Percentiles rank a stretch among this genome's conserved stretches.
Evolutionary conservation across 805 yeast species (phyloP).

Genomic region (Tetrapisispora iriomotensis): DNA sequence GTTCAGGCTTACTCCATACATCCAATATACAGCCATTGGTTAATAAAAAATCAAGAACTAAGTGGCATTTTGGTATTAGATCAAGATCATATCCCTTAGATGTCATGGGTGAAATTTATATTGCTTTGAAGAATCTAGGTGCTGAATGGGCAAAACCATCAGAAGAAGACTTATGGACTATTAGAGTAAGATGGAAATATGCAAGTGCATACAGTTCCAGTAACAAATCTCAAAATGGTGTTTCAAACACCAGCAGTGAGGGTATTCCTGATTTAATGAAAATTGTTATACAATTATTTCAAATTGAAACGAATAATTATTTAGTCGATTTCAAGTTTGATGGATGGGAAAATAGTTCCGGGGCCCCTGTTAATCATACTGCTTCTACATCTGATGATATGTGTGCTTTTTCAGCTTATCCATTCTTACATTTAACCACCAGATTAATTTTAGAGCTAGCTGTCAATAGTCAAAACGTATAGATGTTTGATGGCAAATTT

Average conservation of each 20-base stretch:
- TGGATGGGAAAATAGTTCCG: slow-evolving; percentile 71
- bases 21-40: slow-evolving; percentile 44
- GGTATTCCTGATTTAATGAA: slow-evolving; percentile 71
- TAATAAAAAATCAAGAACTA: slow-evolving; percentile 78
- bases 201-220: background rate
- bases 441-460: slow-evolving; percentile 92
- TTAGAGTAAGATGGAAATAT: slow-evolving; percentile 88
- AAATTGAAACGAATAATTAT: slow-evolving; percentile 90
- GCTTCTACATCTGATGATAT: slow-evolving; percentile 50
- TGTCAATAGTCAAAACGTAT: slow-evolving; percentile 66
- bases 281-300: slow-evolving; percentile 94
- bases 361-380: slow-evolving; percentile 24
- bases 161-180: slow-evolving; percentile 94
- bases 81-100: slow-evolving; percentile 93
- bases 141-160: slow-evolving; percentile 97
- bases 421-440: slow-evolving; percentile 87
- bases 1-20: slow-evolving; percentile 41
- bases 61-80: slow-evolving; percentile 98
- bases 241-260: background rate
- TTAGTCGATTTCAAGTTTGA: slow-evolving; percentile 95
- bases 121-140: slow-evolving; percentile 85
- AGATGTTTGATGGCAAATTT: no score
- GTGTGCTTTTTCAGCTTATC: slow-evolving; percentile 90
- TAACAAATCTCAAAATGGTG: background rate
- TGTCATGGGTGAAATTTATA: slow-evolving; percentile 96